Evolutionary conservation across 805 yeast genomes (phyloP), one percentile per base, ranked within the genome.

Genomic region (Suhomyces prunicola): DNA sequence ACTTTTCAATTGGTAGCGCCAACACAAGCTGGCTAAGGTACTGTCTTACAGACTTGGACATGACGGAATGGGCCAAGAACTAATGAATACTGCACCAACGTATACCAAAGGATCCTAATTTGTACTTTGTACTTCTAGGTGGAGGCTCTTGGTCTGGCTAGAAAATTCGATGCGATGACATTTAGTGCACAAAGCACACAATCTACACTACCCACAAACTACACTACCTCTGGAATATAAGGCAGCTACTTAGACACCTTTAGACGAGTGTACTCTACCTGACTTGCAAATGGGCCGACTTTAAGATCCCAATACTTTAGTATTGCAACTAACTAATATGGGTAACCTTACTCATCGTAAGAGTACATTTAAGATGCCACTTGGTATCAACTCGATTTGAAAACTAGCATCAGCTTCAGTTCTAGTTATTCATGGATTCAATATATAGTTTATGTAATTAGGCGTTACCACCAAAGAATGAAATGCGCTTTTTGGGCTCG

Each of bases 401-500:
- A 19, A 19, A 3, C 19, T 19, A 19, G 19, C 19, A 19, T 19
- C 3, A 19, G 19, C 19, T 19, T 19, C 19, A 3, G 19, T 19
- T 19, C 35, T 33, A 33, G n/a, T 33, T 33, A 33, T 3, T 33
- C 33, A 29, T 29, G 33, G 33, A 29, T 29, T 29, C 36, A 33
- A 33, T 33, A 33, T n/a, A 33, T 33, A 33, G 15, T 33, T 9
- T 33, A n/a, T 33, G 36, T 33, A 39, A 12, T 17, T 36, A 36
- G 7, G 19, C 22, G 13, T 26, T 48, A 5, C 51, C 51, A 9
- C 68, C 67, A 27, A 66, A 66, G 47, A 66, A 66, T 5, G 68
- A 62, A 33, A 63, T 57, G 17, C 69, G 50, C 48, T 64, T 64
- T 41, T 59, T 57, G 15, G 57, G 50, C 26, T 63, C 67, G 44